Base-by-base conservation (phyloP, 352 stramenopile genomes). In the Stramenopiles sp. region DNA sequence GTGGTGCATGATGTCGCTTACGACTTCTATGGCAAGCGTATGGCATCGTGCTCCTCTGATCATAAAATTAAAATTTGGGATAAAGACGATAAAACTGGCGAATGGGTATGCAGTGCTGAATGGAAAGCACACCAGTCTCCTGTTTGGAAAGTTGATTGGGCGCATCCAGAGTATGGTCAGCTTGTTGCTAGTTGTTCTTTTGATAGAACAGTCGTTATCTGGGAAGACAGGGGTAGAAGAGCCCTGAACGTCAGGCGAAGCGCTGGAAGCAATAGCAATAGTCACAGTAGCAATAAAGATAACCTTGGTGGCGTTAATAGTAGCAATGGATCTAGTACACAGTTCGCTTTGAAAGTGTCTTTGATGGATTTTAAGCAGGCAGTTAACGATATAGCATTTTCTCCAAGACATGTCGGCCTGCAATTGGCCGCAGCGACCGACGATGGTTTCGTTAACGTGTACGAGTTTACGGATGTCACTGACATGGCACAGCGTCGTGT, bases 321-420 rank as follows among this genome's bases (percentile, higher is more conserved):
- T 7, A 30, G 81, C 14, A 67, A 44, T 14, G 81, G 78, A 67
- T 85, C 83, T 80, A 90, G 89, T 67, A 88, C 92, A 33, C 88
- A 88, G 67, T 94, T 89, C 89, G 87, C 89, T 44, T 91, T 92
- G 81, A 89, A 94, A 82, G 90, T 89, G 67, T 89, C 93, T 84
- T 86, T 98, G 25, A 92, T 94, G 39, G 93, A 98, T 85, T 90
- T 93, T 25, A 83, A 93, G 80, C 92, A 96, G 82, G 92, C 92
- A 67, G 92, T 97, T n/a, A 93, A 95, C 81, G 93, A 96, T 83
- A 89, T 98, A 67, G 94, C 97, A 84, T 98, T 98, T 83, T 92
- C 93, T 30, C 95, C 95, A 0, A 86, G 93, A 31, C 94, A 98
- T 85, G 87, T 95, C 27, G 93, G 94, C 0, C 85, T 98, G 29